Evolutionary conservation across 106 monocot species (phyloP), one percentile per base, ranked within the genome.

Genomic region (Gastrodia elata): DNA sequence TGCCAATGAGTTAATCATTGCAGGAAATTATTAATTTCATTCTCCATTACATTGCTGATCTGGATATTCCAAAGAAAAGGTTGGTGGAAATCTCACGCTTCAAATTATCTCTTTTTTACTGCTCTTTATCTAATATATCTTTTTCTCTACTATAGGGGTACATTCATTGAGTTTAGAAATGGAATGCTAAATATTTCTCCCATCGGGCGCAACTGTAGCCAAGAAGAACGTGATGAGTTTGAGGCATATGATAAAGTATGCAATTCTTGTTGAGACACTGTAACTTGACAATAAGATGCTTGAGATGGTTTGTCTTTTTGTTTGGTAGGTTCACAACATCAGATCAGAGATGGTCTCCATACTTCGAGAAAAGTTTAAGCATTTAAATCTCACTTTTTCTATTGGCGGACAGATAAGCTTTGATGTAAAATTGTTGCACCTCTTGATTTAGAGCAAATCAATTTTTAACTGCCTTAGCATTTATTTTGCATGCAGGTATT

Each of bases 361-460:
- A 25, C 92, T 97, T 38, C 79, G 88, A 18, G 90, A 97, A 68
- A 90, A 83, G 73, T 97, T 97, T 79, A 86, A 85, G 74, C 92
- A 93, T 41, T 69, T 97, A 65, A 86, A 88, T 55, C 56, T 97
- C 74, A 88, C 92, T 26, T 93, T 97, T 75, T 97, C 97, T 8
- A 86, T 97, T 78, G 97, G 97, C 39, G 97, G 97, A 33, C 97
- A 97, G 75, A 97, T 97, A 78, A 97, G 97, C 75, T 97, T 97
- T 76, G 97, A 97, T 86, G 97, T 97, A 80, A 73, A 88, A 83
- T 41, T 74, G 3, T 28, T 33, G 6, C 55, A 0, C 28, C 15
- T 71, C 40, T 37, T 22, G 13, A 56, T 39, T 42, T 71, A 10
- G 30, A 27, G 33, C 64, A 43, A 61, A 33, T 28, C 11, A 9